Conservation (phyloP, 257 asterid genomes). For the Fraxinus anomala region DNA sequence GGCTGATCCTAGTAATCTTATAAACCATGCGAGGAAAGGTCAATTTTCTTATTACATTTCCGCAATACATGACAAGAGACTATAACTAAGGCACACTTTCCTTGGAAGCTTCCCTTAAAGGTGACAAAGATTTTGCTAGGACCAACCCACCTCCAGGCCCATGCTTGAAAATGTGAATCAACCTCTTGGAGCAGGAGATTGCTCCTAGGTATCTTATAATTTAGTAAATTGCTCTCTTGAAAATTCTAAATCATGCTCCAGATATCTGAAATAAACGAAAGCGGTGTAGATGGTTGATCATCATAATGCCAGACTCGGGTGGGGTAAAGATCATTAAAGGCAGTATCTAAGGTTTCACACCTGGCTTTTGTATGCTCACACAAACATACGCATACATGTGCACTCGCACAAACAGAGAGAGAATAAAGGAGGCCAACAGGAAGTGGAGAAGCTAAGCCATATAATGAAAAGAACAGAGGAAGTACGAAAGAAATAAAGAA, state of each 20-base stretch:
- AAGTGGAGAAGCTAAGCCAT: background rate
- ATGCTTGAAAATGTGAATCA: background rate
- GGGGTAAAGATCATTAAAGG: background rate
- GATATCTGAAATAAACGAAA: background rate
- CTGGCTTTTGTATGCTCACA: background rate
- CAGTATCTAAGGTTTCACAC: background rate
- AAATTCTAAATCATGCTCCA: background rate
- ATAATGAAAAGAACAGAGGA: background rate
- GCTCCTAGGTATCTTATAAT: background rate
- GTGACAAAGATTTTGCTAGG: background rate
- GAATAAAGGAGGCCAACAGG: background rate
- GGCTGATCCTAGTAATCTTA: no score
- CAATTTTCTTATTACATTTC: no score
- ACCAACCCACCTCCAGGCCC: background rate
- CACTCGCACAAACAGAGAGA: background rate
- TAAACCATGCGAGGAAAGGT: no score
- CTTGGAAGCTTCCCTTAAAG: background rate
- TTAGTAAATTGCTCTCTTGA: background rate
- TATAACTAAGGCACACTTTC: background rate
- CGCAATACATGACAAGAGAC: background rate
- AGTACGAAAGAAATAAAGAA: background rate
- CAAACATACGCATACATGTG: background rate
- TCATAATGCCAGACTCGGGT: no score
- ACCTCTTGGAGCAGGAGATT: background rate
- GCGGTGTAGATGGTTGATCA: background rate